Base-by-base conservation (phyloP, 2,329 filamentous ascomycete genomes). In the Alternaria sp. region DNA sequence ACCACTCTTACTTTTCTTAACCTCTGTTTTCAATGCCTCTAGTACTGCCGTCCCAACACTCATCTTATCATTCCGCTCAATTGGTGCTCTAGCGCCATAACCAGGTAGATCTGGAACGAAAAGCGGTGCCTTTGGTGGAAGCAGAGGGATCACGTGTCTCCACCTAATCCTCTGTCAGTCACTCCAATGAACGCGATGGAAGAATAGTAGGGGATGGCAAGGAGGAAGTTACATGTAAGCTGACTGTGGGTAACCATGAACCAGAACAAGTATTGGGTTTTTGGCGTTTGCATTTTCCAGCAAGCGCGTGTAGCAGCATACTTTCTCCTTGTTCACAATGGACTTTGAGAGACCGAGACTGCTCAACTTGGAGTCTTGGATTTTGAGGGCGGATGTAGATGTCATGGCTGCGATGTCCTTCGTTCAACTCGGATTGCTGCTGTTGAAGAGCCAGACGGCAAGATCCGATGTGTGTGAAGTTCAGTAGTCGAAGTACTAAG, bases 211-310 rank as follows among this genome's bases (percentile, higher is more conserved):
- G 1, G 37, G n/a, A 34, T 6, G 8, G 9, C n/a, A 26, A 6
- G 14, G 31, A 17, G 14, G 14, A 24, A 23, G 31, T 57, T 62
- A 72, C 72, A 70, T 70, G 56, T 70, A 74, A 24, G 69, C 60
- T n/a, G 67, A 71, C 45, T 72, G 63, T 0, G 74, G 74, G 42
- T 76, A 76, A 8, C 74, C 74, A 58, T 76, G 74, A 11, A 76
- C 41, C 21, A 76, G 56, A 1, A 75, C 70, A 1, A 76, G 42
- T 8, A 75, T 59, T 1, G 73, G 74, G 34, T 76, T 75, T 26
- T 65, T 58, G 1, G 69, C 66, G 5, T 65, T 69, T 3, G 64
- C 70, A 13, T 61, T 28, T 1, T 63, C 66, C 9, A 76, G 53
- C 23, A 53, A 54, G 17, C 70, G 70, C 58, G 62, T 72, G 39